Evolutionary conservation across 1,284 basidiomycete species (phyloP), one percentile per base, ranked within the genome.

Genomic region (Trichosporon faecale): DNA sequence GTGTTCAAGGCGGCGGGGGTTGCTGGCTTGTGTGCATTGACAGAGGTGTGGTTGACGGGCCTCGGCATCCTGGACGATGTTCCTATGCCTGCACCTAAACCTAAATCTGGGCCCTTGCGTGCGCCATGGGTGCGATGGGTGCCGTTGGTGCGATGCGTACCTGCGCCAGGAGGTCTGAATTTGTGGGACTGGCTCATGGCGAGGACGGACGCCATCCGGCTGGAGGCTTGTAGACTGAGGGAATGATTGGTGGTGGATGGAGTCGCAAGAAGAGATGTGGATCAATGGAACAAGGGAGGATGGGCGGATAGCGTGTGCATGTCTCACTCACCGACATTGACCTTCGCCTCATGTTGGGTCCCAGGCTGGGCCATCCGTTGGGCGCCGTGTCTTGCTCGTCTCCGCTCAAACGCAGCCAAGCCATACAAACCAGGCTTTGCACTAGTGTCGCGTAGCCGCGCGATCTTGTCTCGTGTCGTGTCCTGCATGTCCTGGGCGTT

Each of bases 41-140:
- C 35, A 37, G 35, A 37, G 35, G 35, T 12, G 35, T 37, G 35
- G 35, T 37, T 14, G 49, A 52, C 49, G 21, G 49, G 49, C 49
- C 49, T 23, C 49, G 49, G 49, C 49, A 52, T 52, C 49, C 49
- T 52, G 21, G 49, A 49, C 46, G 49, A 52, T n/a, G 49, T 52
- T 52, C 49, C 49, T 52, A 52, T 52, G 49, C 49, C 49, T 52
- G 49, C 49, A 52, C 49, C 49, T 52, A 52, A 52, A 52, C 49
- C 49, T 52, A 52, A 52, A 52, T 52, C 16, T 23, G 49, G 49
- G 49, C 49, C 49, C 49, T 52, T 52, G 49, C 49, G 49, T 21
- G 40, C 9, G 35, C 35, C 35, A 37, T 37, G 35, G 35, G 35
- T 37, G 35, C 35, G 11, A 37, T 37, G 33, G 33, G 33, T 8